Base-by-base conservation (phyloP, 352 stramenopile species). In the Globisporangium cederbergense region DNA sequence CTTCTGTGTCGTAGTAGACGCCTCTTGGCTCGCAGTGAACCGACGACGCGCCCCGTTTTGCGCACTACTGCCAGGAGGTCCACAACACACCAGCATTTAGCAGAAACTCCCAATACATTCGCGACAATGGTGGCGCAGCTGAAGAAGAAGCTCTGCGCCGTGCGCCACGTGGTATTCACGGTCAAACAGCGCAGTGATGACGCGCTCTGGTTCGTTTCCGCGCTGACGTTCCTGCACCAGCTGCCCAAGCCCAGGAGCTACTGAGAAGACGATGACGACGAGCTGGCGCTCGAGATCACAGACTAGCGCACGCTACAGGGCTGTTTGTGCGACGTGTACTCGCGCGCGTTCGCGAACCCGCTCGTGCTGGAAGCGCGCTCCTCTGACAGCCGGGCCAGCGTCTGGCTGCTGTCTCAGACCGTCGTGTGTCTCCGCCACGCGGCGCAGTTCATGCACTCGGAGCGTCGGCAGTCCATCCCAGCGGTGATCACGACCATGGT, bases 371-470 rank as follows among this genome's bases (percentile, higher is more conserved):
- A 40, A n/a, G 22, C 32, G n/a, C 45, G 46, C 56, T 38, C 47
- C 4, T 20, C 13, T 14, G 47, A 30, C 59, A 57, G 49, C 58
- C 51, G 60, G 13, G 54, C 68, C 8, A 59, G 40, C 36, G 71
- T 67, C 50, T 61, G 68, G 54, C 34, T 58, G 60, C 55, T 75
- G 20, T 54, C 79, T 34, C 43, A 67, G 34, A 59, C 64, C n/a
- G 22, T 82, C 18, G 62, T 82, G 42, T 89, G 79, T 43, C 58
- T 88, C n/a, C 79, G 79, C 34, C 64, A 79, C 52, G 79, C 81
- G 10, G 68, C 71, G 42, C 63, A 83, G 32, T 90, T 90, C 59
- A 81, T 87, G 77, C 79, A 78, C 57, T 65, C 74, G 32, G 70
- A 86, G 64, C 71, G 60, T 5, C 78, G 77, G 49, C 77, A 71